phyloP scores from a whole-genome alignment of 768 basidiomycete species.

The Antrodiella citrinella region DNA sequence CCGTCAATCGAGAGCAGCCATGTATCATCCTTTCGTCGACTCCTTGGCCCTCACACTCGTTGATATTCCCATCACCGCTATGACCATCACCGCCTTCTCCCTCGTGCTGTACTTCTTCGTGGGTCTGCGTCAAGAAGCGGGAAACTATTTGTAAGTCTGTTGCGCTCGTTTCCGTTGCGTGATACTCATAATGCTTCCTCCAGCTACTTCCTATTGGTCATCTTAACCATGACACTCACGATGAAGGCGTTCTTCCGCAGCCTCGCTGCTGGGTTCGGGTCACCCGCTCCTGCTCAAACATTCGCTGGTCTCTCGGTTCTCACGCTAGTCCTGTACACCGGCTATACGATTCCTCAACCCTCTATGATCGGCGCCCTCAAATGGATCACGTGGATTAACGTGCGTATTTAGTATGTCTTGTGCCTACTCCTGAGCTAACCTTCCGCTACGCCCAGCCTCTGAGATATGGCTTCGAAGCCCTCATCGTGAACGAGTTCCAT shows the following conservation, averaged over 20 bases:
- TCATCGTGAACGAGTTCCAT: conserved; percentile 78
- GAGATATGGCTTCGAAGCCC: conserved; percentile 63
- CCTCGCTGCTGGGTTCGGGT: conserved; percentile 50
- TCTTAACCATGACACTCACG: conserved; percentile 46
- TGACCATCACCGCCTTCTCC: conserved; percentile 37
- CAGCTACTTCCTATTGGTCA: conserved; percentile 52
- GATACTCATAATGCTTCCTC: not conserved
- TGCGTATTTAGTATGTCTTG: conserved; percentile 17
- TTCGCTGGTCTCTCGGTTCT: conserved; percentile 46
- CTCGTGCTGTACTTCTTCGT: conserved; percentile 58
- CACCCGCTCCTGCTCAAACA: conserved; percentile 55
- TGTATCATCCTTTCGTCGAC: conserved; percentile 53
- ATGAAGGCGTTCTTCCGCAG: conserved; percentile 75
- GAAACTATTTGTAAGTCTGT: conserved; percentile 56
- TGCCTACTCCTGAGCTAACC: not conserved
- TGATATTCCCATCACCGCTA: conserved; percentile 48
- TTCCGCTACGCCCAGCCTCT: conserved; percentile 42
- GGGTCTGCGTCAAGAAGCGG: conserved; percentile 42
- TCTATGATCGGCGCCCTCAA: conserved; percentile 61
- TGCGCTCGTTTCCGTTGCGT: not conserved
- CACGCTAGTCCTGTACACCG: conserved; percentile 50
- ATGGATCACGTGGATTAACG: conserved; percentile 62
- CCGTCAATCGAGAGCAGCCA: conserved; percentile 49
- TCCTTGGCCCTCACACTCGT: conserved; percentile 53
- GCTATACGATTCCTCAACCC: conserved; percentile 50